Percentiles rank a stretch among this genome's conserved stretches.
Evolutionary conservation across 331 rosid species (phyloP).

Genomic region (Stylosanthes scabra): DNA sequence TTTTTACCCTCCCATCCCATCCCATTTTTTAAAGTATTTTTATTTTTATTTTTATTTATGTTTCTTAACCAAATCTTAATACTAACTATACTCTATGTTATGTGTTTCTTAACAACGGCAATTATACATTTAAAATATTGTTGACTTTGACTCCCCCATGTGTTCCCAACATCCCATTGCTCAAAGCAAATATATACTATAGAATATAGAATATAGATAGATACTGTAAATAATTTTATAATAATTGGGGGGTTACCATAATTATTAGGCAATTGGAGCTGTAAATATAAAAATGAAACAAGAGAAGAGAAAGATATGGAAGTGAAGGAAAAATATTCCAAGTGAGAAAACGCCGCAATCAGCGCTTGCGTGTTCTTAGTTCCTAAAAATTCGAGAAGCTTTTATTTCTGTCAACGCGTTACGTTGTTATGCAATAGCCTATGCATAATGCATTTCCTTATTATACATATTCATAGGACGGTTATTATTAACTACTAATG

Average conservation of each 20-base stretch:
- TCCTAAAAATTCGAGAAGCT: constrained; percentile 38
- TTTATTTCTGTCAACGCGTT: constrained; percentile 42
- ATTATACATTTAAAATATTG: not conserved
- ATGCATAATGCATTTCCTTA: too few species aligned
- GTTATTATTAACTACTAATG: too few species aligned
- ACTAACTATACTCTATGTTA: not conserved
- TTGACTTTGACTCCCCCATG: constrained; percentile 53
- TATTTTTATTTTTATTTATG: not conserved
- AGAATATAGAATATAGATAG: not conserved
- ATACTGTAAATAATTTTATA: not conserved
- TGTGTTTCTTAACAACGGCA: not conserved
- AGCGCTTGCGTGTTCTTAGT: constrained; percentile 51
- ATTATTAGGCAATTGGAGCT: constrained; percentile 10
- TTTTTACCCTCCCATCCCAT: constrained; percentile 39
- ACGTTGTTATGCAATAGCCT: too few species aligned
- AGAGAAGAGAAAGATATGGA: constrained; percentile 12
- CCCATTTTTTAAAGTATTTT: not conserved
- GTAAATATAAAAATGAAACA: not conserved
- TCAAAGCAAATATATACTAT: not conserved
- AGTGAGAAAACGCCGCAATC: constrained; percentile 65
- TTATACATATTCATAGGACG: too few species aligned
- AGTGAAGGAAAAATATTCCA: constrained; percentile 7
- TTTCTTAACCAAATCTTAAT: not conserved
- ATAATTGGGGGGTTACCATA: not conserved
- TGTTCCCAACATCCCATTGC: constrained; percentile 45